Conservation (phyloP, 2,329 filamentous ascomycete genomes). For the Clarireedia homoeocarpa region DNA sequence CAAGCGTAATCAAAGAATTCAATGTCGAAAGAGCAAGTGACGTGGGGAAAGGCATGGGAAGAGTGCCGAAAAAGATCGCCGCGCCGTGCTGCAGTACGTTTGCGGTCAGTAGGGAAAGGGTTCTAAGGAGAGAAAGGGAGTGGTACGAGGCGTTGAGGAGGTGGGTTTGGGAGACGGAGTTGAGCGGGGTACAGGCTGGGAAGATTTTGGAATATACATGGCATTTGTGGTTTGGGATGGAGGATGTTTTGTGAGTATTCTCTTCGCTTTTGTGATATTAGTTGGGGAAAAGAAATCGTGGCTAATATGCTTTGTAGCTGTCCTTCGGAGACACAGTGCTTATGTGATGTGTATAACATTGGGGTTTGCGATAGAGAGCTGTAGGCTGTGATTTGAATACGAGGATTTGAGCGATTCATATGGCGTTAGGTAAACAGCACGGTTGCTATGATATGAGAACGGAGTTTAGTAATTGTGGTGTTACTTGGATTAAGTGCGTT, state of each 20-base stretch:
- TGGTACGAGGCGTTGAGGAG: conserved; percentile 48
- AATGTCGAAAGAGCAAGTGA: conserved; percentile 26
- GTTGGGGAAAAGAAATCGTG: background rate
- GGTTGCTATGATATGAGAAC: background rate
- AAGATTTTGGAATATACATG: conserved; percentile 56
- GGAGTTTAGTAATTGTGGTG: too few relatives aligned
- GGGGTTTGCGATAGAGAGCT: background rate
- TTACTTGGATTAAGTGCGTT: too few relatives aligned
- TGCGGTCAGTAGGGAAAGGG: conserved; percentile 45
- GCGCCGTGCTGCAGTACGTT: conserved; percentile 58
- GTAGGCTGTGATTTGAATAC: background rate
- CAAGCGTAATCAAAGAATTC: conserved; percentile 36
- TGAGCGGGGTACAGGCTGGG: conserved; percentile 46
- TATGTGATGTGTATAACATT: background rate
- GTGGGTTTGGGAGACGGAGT: conserved; percentile 48
- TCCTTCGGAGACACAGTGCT: background rate
- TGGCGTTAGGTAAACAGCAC: background rate
- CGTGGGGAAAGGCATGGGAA: conserved; percentile 2
- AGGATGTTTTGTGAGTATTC: conserved; percentile 33
- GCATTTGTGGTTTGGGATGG: conserved; percentile 55
- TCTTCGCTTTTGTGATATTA: background rate
- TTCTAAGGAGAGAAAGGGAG: conserved; percentile 38
- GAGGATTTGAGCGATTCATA: background rate
- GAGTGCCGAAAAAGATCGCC: conserved; percentile 41
- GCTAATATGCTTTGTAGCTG: background rate